Percentiles rank a stretch among this genome's conserved stretches.
Evolutionary conservation across 2,329 filamentous ascomycete genomes (phyloP).

Genomic region (Fusarium nelsonii): DNA sequence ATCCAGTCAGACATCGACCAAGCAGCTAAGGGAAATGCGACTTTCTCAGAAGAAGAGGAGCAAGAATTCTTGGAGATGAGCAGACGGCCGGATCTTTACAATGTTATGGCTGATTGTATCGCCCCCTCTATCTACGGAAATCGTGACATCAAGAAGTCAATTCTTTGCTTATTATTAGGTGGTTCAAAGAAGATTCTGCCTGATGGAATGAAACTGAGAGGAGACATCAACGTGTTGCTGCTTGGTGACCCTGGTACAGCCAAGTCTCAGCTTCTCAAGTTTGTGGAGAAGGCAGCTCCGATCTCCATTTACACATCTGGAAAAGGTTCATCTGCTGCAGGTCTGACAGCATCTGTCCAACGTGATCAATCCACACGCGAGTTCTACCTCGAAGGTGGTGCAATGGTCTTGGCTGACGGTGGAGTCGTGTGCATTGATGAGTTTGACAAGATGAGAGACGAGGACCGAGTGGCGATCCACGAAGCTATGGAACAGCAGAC

Average conservation of each 20-base stretch:
- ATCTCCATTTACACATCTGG: constrained; percentile 99
- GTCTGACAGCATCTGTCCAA: constrained; percentile 97
- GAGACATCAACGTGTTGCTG: constrained; percentile 96
- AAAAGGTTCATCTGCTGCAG: constrained; percentile 96
- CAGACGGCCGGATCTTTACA: constrained; percentile 90
- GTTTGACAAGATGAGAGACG: constrained; percentile 99
- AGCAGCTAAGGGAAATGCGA: constrained; percentile 83
- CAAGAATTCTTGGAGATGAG: constrained; percentile 96
- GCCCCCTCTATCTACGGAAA: constrained; percentile 98
- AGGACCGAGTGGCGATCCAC: constrained; percentile 97
- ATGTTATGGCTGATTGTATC: constrained; percentile 89
- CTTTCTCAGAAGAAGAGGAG: constrained; percentile 95
- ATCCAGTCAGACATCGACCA: constrained; percentile 93
- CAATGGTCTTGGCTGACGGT: constrained; percentile 97
- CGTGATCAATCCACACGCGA: constrained; percentile 91
- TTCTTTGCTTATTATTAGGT: constrained; percentile 91
- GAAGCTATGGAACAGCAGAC: constrained; percentile 99
- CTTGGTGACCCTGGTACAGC: constrained; percentile 98
- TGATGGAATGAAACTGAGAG: constrained; percentile 96
- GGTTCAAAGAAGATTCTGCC: constrained; percentile 98
- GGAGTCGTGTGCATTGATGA: constrained; percentile 99
- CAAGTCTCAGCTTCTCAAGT: constrained; percentile 97
- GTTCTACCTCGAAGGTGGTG: constrained; percentile 97
- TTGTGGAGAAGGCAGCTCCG: constrained; percentile 94
- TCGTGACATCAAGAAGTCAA: constrained; percentile 95